A percentile compares a stretch with the other conserved stretches of the same genome.
Evolutionary conservation across 2,329 filamentous ascomycete species (phyloP).

Genomic region (Pseudogymnoascus sp.): DNA sequence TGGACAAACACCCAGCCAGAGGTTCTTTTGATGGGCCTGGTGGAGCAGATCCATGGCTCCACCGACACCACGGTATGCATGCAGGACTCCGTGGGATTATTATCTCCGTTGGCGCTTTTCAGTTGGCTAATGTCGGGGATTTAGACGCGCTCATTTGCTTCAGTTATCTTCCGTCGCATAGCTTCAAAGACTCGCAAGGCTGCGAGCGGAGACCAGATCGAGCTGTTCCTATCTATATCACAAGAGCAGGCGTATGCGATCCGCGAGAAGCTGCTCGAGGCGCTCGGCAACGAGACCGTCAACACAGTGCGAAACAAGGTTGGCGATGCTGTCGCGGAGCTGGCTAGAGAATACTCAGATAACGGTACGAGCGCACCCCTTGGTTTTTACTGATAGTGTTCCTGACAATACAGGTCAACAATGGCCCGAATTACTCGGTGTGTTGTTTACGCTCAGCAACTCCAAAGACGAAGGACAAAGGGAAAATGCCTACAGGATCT

Average conservation of each 20-base stretch:
- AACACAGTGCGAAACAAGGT: constrained; percentile 84
- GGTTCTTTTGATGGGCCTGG: constrained; percentile 84
- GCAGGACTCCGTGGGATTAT: background rate
- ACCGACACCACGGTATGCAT: constrained; percentile 34
- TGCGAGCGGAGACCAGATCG: constrained; percentile 60
- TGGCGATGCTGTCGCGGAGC: constrained; percentile 92
- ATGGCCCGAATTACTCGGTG: constrained; percentile 83
- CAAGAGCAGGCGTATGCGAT: constrained; percentile 69
- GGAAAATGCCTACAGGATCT: constrained; percentile 90
- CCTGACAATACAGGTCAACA: constrained; percentile 58
- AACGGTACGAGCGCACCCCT: constrained; percentile 53
- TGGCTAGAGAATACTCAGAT: constrained; percentile 91
- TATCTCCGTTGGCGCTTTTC: background rate
- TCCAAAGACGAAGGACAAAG: constrained; percentile 74
- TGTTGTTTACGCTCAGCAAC: constrained; percentile 85
- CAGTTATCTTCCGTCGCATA: constrained; percentile 91
- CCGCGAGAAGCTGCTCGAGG: constrained; percentile 73
- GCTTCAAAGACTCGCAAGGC: constrained; percentile 81
- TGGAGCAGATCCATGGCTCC: constrained; percentile 80
- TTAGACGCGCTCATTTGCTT: constrained; percentile 82
- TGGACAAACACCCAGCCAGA: constrained; percentile 80
- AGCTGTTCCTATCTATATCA: constrained; percentile 77
- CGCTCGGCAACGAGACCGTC: constrained; percentile 63
- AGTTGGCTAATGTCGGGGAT: background rate
- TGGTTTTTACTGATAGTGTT: constrained; percentile 15